Base-by-base conservation (phyloP, 768 basidiomycete genomes). In the Tulasnella sp. region DNA sequence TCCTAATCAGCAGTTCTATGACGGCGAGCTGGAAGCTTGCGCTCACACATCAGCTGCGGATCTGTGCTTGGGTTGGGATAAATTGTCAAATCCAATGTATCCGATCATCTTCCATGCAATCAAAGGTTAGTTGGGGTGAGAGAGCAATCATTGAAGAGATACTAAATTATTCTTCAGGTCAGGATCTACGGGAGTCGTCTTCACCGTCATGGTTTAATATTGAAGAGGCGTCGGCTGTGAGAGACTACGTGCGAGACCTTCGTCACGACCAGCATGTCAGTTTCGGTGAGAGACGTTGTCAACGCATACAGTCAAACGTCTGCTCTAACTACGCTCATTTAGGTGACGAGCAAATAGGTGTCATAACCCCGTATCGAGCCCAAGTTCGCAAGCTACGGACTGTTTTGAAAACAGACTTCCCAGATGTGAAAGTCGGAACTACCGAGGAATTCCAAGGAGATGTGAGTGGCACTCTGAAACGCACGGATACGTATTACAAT, bases 301-400 rank as follows among this genome's bases (percentile, higher is more conserved):
- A n/a, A n/a, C n/a, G n/a, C n/a, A n/a, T n/a, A n/a, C n/a, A n/a
- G n/a, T n/a, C n/a, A n/a, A n/a, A n/a, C n/a, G n/a, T n/a, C n/a
- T n/a, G n/a, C n/a, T n/a, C n/a, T n/a, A n/a, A n/a, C n/a, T n/a
- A n/a, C n/a, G n/a, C n/a, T n/a, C n/a, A n/a, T 3, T 22, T 5
- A 75, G 74, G 3, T 15, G 37, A n/a, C 34, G 38, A 36, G 31
- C 22, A 90, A 25, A 89, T 90, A 78, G 89, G 89, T 1, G 81
- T 91, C 58, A 90, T 90, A 40, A 80, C 89, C 0, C 90, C 90
- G 0, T 91, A 91, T 79, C 86, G 88, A 78, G 89, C 89, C 0
- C 90, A 91, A 79, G 80, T 79, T 4, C 78, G 78, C 75, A 83
- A 82, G 52, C 82, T 86, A 6, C 80, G 82, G 22, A 67, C 67